Base-by-base conservation (phyloP, 768 basidiomycete genomes). In the Dentipellis fragilis region DNA sequence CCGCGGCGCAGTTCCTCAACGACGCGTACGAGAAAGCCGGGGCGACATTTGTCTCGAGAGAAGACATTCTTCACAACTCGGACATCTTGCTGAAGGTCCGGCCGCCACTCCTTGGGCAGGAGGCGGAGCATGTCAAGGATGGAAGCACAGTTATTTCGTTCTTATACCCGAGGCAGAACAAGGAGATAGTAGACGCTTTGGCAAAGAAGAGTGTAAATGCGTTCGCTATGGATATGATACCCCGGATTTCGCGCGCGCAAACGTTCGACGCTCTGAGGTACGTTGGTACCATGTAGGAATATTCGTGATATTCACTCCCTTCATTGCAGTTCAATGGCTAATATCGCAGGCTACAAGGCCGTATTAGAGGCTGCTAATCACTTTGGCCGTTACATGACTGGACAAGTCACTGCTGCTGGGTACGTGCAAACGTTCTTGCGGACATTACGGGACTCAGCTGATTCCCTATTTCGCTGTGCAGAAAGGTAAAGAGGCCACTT, bases 181-280 rank as follows among this genome's bases (percentile, higher is more conserved):
- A 84, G 67, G 67, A 73, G 38, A 77, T 86, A 50, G 81, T 93
- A 22, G 83, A 91, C 63, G 74, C 76, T 50, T 72, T 92, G 59
- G 78, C 84, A n/a, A 69, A 76, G 35, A 78, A 80, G 54, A 80
- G 80, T 59, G 74, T 85, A 54, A 89, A 83, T 60, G 81, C 80
- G 23, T 88, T 93, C 65, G 89, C 86, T 67, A 93, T 93, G 91
- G 91, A 93, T 66, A 81, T 85, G 80, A 90, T 93, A 73, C 91
- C 91, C 62, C 80, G 91, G 56, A 92, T 93, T 62, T 92, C 89
- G 58, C 81, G 91, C 53, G 91, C 91, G 47, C 91, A 93, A 68
- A 87, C 87, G 19, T 93, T 92, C 60, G 91, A 93, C 69, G 91
- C 86, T 38, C 72, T 93, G 62, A 91, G 88, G 89, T 87, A 54